Percentiles rank a stretch among this genome's conserved stretches.
These are phyloP conservation scores for Fusarium proliferatum DNA, from an alignment of 2,329 filamentous ascomycete genomes.

Conservation along the genomic window DNA sequence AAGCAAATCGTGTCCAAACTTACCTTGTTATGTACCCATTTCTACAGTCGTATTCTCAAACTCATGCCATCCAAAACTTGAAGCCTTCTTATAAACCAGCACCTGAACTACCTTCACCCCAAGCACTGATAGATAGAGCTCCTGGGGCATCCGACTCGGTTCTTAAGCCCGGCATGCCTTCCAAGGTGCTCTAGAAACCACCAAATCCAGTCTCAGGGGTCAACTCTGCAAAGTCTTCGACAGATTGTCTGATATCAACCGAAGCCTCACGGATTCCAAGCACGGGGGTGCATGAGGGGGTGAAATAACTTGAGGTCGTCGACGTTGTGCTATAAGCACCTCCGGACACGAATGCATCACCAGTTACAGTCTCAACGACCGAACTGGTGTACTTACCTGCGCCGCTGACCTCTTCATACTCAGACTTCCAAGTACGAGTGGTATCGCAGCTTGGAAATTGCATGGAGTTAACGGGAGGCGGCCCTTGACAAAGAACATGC, in stretches of 20 bases:
- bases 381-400: neutral
- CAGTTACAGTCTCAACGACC: neutral
- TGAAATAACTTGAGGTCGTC: neutral
- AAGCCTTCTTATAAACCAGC: neutral
- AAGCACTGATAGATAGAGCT: accelerated
- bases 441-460: too few species aligned
- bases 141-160: accelerated
- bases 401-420: neutral
- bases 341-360: neutral
- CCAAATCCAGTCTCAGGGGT: neutral
- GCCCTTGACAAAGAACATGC: neutral
- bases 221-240: neutral
- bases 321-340: neutral
- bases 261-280: accelerated
- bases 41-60: neutral
- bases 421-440: neutral
- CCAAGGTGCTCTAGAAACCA: neutral
- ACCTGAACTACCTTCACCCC: accelerated
- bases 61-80: neutral
- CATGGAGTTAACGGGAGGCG: accelerated
- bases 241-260: accelerated
- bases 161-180: neutral
- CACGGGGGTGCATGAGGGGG: accelerated
- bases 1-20: neutral
- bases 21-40: neutral